Percentiles rank a stretch among this genome's conserved stretches.
phyloP scores from a whole-genome alignment of 129 eudicot species.

The Glebionis coronaria region DNA sequence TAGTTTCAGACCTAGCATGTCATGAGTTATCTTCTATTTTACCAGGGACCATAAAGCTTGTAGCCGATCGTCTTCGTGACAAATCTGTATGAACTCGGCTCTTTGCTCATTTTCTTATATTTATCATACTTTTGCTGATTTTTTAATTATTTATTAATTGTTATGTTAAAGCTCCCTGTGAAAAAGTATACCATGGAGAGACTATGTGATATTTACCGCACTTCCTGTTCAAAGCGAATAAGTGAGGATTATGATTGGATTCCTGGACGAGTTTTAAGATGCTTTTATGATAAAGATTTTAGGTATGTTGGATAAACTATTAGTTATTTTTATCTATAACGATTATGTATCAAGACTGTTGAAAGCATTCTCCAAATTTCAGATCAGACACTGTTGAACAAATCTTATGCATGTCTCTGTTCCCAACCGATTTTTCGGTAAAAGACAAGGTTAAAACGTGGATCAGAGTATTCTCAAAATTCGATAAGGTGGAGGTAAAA shows the following conservation, averaged over 20 bases:
- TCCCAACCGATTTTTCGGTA: constrained; percentile 68
- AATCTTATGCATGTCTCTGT: constrained; percentile 59
- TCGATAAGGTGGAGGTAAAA: constrained; percentile 89
- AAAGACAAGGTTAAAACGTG: constrained; percentile 66
- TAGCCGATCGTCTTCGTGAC: constrained; percentile 92
- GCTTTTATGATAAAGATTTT: constrained; percentile 95
- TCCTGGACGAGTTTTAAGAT: constrained; percentile 79
- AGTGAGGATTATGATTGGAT: constrained; percentile 82
- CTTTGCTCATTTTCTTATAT: neutral
- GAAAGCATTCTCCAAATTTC: constrained; percentile 27
- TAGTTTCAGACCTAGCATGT: constrained; percentile 84
- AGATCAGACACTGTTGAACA: constrained; percentile 83
- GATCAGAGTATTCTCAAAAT: constrained; percentile 66
- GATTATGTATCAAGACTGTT: neutral
- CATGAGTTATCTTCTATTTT: constrained; percentile 59
- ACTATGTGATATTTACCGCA: constrained; percentile 75
- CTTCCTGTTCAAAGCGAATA: constrained; percentile 46
- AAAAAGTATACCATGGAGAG: constrained; percentile 90
- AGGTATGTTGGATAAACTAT: constrained; percentile 42
- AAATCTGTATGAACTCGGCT: constrained; percentile 60
- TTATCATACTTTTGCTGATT: neutral
- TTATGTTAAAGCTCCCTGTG: constrained; percentile 59
- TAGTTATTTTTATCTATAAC: neutral
- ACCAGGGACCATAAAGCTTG: constrained; percentile 67
- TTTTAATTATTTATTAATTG: neutral